Base-by-base conservation (phyloP, 106 monocot species). In the Dioscorea dumetorum region DNA sequence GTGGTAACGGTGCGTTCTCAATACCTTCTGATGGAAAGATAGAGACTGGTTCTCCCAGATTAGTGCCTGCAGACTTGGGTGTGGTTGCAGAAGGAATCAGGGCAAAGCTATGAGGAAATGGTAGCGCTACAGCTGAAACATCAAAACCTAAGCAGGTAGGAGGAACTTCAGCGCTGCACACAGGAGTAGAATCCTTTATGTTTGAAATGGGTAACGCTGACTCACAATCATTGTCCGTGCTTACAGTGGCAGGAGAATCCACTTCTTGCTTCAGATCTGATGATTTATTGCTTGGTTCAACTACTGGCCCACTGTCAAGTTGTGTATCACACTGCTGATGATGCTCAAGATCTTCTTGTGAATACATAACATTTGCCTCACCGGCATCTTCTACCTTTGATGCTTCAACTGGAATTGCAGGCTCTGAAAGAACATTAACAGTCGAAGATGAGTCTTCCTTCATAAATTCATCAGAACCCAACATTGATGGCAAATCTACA, bases 1-100 rank as follows among this genome's bases (percentile, higher is more conserved):
- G 97, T 62, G 88, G n/a, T n/a, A n/a, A n/a, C n/a, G n/a, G 88
- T 49, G 76, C 67, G 67, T 88, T 87, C 60, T 80, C 71, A 20
- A 74, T 8, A 22, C 78, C 62, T 61, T 70, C 19, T 63, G 19
- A 33, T 49, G 63, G 73, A 49, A 62, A 48, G 61, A 28, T 73
- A 21, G 65, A 49, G 71, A 64, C 41, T 6, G 65, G 32, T 48
- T 69, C 63, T n/a, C 48, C 17, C 48, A 34, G 4, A 13, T 3
- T 24, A 22, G 56, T 50, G 19, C 58, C 49, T 18, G n/a, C 50
- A 59, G 3, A 10, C 17, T 60, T 33, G 24, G 51, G 28, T 7
- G 49, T 13, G 35, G 22, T 23, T 60, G 41, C 33, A 24, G 58
- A 51, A 58, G 21, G 28, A 8, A 12, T 24, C 11, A 50, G n/a